Evolutionary conservation across 2,329 filamentous ascomycete species (phyloP).

Genomic region (Cryphonectria parasitica): DNA sequence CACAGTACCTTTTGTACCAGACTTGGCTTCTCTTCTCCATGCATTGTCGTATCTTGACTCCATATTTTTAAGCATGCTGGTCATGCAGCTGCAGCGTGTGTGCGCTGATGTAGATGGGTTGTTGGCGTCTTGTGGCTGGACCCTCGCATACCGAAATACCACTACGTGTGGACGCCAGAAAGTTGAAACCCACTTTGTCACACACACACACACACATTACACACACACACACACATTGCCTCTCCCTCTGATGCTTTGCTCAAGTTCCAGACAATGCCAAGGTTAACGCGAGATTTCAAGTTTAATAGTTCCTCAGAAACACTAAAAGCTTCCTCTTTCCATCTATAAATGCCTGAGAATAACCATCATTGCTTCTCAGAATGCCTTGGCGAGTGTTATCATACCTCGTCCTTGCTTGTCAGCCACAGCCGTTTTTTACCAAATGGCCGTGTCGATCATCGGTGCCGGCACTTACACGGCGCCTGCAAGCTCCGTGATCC

Average conservation of each 20-base stretch:
- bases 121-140: background rate
- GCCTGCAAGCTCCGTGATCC: background rate
- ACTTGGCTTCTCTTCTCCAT: background rate
- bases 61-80: background rate
- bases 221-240: too few relatives aligned
- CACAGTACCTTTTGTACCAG: background rate
- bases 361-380: background rate
- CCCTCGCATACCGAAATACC: conserved; percentile 4
- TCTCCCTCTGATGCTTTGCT: too few relatives aligned
- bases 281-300: background rate
- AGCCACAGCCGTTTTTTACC: background rate
- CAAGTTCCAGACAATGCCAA: background rate
- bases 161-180: background rate
- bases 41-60: background rate
- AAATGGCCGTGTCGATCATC: conserved; percentile 12
- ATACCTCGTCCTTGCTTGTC: background rate
- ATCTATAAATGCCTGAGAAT: background rate
- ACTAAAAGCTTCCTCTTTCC: background rate
- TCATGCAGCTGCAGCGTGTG: background rate
- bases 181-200: background rate
- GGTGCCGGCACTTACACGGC: conserved; percentile 15
- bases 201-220: background rate
- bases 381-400: background rate
- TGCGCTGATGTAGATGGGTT: background rate
- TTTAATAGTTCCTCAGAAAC: background rate